Base-by-base conservation (phyloP, 495 filamentous ascomycete genomes). In the Hypoxylon cercidicola region DNA sequence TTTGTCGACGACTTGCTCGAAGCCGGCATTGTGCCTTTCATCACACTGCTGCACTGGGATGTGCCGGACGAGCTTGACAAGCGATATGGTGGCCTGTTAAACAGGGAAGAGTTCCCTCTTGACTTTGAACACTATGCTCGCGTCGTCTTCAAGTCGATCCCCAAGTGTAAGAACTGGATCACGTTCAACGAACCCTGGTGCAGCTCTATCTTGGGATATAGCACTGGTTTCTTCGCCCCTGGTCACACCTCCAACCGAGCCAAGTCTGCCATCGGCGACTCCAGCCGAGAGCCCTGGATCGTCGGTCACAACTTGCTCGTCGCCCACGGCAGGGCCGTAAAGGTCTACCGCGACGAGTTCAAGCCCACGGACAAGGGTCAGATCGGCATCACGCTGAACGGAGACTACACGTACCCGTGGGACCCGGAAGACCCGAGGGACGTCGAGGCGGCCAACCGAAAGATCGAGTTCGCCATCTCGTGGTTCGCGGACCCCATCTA, bases 401-500 rank as follows among this genome's bases (percentile, higher is more conserved):
- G 85, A 61, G 84, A 89, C 70, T 85, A 80, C 72, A 80, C 81
- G 21, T 82, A 82, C 59, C 84, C 85, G 4, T 85, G 81, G 82
- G 82, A 87, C 64, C 76, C 81, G 23, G 75, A 81, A 64, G 82
- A 86, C 70, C 81, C 82, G 12, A 71, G 72, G 20, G 85, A 87
- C 62, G 77, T 86, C 50, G 85, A 85, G 73, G 86, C 87, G 8
- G 83, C 81, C 68, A 78, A 87, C 72, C 82, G 84, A 70, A 87
- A 87, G 75, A 82, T 88, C 60, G 87, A 89, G 72, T 89, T 89
- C 68, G 75, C 81, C 72, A 88, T 86, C 74, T 77, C 76, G 45
- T 89, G 89, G 90, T 84, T 90, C 66, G 89, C 85, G 21, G 90
- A 93, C 75, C 89, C 89, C 34, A 84, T 92, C 71, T 92, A 92